Conservation (phyloP, 192 early-diverging fungal genomes). For the Entrophospora sp. region DNA sequence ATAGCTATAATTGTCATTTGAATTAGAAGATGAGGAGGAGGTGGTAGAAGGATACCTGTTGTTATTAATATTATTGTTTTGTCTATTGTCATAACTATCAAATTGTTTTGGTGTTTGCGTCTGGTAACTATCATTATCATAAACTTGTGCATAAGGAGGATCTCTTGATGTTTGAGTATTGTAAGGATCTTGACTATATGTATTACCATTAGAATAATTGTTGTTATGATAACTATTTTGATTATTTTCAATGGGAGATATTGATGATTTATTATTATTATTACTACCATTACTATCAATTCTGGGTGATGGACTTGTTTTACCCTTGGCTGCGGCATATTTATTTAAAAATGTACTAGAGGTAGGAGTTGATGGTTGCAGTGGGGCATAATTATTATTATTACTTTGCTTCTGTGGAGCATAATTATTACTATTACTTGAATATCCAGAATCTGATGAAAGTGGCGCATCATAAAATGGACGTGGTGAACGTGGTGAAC, state of each 20-base stretch:
- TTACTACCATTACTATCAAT: background rate
- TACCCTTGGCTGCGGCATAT: too few species aligned
- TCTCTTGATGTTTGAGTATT: too few species aligned
- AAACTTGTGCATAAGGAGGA: background rate
- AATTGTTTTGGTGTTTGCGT: background rate
- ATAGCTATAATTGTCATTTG: background rate
- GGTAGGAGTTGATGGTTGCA: background rate
- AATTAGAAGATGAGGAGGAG: background rate
- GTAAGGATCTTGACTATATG: background rate
- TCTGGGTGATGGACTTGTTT: background rate
- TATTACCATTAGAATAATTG: background rate
- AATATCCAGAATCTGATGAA: slow-evolving; percentile 8
- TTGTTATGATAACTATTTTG: background rate
- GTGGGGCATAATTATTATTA: background rate
- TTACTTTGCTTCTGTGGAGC: background rate
- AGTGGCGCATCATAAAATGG: background rate
- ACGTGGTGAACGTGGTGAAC: background rate
- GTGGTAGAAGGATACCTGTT: background rate
- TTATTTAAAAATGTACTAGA: background rate
- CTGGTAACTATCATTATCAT: background rate
- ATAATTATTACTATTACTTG: background rate
- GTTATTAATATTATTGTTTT: background rate
- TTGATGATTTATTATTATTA: background rate
- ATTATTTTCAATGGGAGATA: background rate
- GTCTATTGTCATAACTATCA: too few species aligned